Evolutionary conservation across 2,329 filamentous ascomycete species (phyloP), one percentile per base, ranked within the genome.

Genomic region (Clonostachys byssicola): DNA sequence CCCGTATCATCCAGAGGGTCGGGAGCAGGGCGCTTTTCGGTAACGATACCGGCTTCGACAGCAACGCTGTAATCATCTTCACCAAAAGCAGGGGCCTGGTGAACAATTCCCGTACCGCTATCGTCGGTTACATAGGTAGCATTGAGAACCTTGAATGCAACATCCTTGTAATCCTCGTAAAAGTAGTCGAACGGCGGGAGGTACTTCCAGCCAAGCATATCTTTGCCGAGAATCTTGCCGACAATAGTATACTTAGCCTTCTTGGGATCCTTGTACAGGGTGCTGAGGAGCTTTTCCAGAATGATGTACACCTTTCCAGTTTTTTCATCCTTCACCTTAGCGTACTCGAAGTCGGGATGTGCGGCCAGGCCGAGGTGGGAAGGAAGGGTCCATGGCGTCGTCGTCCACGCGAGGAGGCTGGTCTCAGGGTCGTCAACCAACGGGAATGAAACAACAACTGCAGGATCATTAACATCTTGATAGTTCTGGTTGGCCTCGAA

Each of bases 401-500:
- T 95, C 6, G 92, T 96, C 89, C 90, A 96, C 41, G 89, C 89
- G 38, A 96, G 75, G 45, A 96, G 75, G 54, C 75, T 78, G 16
- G 88, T 90, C 52, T 86, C 80, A 4, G 88, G 81, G 51, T 94
- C 88, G 38, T 89, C 80, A 17, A 91, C 60, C 5, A 96, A 78
- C 10, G 92, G 92, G 63, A 96, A 96, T 0, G 88, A 83, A 18
- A 96, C 86, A 16, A 96, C 88, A 34, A 96, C 78, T 33, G 92
- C 90, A 7, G 92, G 92, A 57, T 97, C 92, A 49, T 89, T 90
- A 4, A 92, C 86, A 59, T 95, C 89, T 67, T 95, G 90, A 70
- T 96, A 95, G 67, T 96, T 96, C 63, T 96, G 90, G 57, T 91
- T 88, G 41, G 92, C 87, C 51, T 96, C 92, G 59, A 96, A 95